Percentiles rank a stretch among this genome's conserved stretches.
Evolutionary conservation across 2,329 filamentous ascomycete species (phyloP).

Genomic region (Xylariales sp.): DNA sequence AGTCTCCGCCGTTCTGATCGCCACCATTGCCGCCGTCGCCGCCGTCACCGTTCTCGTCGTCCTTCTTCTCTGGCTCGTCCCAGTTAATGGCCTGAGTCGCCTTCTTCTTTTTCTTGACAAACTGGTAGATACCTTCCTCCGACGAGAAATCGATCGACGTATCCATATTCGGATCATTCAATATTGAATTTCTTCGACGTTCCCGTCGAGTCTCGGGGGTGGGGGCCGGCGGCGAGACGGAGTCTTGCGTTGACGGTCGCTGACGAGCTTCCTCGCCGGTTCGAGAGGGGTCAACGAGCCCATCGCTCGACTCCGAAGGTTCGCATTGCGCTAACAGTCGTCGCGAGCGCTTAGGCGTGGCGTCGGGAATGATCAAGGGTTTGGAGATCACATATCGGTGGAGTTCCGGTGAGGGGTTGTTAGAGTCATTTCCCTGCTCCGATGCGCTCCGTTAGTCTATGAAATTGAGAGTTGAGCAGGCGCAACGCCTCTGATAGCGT

Average conservation of each 20-base stretch:
- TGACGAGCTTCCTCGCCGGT: conserved; percentile 19
- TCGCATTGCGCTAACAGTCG: conserved; percentile 15
- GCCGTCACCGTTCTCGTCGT: conserved; percentile 30
- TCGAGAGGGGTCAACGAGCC: conserved; percentile 15
- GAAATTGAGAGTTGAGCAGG: conserved; percentile 10
- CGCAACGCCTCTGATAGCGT: not conserved
- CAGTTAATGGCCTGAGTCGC: conserved; percentile 13
- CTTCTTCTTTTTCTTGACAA: conserved; percentile 45
- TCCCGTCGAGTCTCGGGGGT: conserved; percentile 18
- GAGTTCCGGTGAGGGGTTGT: conserved; percentile 10
- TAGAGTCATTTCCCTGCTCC: conserved; percentile 13
- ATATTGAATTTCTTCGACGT: conserved; percentile 28
- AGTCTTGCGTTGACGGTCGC: conserved; percentile 22
- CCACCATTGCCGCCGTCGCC: conserved; percentile 27
- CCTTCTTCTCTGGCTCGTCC: conserved; percentile 29
- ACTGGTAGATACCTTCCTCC: conserved; percentile 49
- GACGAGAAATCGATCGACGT: conserved; percentile 54
- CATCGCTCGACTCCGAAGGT: conserved; percentile 13
- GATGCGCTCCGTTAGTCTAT: conserved; percentile 17
- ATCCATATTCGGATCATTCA: conserved; percentile 41
- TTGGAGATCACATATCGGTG: conserved; percentile 12
- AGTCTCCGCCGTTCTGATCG: conserved; percentile 28
- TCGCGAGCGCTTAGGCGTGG: conserved; percentile 33
- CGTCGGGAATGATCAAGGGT: conserved; percentile 26
- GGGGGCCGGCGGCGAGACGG: conserved; percentile 19